Evolutionary conservation across 208 protist genomes (phyloP).

Genomic region (Crithidia thermophila): DNA sequence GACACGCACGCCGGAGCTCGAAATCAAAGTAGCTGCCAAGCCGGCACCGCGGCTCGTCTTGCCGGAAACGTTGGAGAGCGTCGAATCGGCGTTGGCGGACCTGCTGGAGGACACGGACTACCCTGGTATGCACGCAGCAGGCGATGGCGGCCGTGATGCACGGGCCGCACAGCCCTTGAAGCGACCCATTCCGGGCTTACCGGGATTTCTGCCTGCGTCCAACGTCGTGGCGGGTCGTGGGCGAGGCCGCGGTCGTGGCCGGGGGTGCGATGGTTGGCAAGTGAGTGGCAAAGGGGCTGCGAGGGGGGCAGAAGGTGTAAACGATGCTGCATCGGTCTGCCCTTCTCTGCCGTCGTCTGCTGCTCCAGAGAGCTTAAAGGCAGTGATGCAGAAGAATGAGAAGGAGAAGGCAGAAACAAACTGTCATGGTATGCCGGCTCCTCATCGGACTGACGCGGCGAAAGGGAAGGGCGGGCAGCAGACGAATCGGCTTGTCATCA

Average conservation of each 20-base stretch:
- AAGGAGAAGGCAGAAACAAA: not conserved
- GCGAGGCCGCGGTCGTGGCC: not conserved
- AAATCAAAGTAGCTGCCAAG: not conserved
- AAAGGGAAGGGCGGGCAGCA: not conserved
- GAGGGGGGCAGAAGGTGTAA: no score
- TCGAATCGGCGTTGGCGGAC: slow-evolving; percentile 17
- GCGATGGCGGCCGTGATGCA: not conserved
- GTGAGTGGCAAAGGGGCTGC: no score
- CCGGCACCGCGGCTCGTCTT: no score
- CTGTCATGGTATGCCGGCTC: no score
- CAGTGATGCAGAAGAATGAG: not conserved
- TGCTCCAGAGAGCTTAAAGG: not conserved
- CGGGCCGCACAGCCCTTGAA: not conserved
- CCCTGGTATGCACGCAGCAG: not conserved
- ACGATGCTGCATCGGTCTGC: no score
- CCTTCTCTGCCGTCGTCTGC: slow-evolving; percentile 3
- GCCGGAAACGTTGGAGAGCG: slow-evolving; percentile 16
- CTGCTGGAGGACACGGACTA: slow-evolving; percentile 16
- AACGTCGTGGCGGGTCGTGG: no score
- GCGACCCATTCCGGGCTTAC: not conserved
- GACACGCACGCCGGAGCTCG: not conserved
- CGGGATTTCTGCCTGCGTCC: not conserved
- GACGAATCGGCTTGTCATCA: slow-evolving; percentile 6
- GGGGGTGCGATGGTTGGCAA: no score
- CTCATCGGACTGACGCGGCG: not conserved